phyloP scores from a whole-genome alignment of 345 rosid genomes.

The Corchorus olitorius region DNA sequence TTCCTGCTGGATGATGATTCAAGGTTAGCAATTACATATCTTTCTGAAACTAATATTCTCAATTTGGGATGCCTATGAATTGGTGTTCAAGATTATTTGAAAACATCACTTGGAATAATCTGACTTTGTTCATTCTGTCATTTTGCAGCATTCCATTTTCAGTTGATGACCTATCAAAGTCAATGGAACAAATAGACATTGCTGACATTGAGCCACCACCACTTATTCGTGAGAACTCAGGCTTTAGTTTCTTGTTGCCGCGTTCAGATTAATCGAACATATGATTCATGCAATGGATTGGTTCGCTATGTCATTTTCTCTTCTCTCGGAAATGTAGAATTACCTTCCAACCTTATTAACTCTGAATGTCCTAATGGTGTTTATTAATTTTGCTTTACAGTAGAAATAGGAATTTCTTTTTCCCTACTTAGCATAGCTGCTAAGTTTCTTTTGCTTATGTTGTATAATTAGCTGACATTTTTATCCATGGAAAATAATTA shows the following conservation, averaged over 20 bases:
- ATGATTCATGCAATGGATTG: slow-evolving; percentile 3
- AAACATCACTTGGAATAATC: neutral
- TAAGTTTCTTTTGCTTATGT: slow-evolving; percentile 20
- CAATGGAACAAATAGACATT: slow-evolving; percentile 89
- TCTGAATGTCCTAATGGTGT: slow-evolving; percentile 20
- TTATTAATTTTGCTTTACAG: slow-evolving; percentile 9
- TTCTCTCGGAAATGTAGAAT: slow-evolving; percentile 25
- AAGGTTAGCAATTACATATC: slow-evolving; percentile 41
- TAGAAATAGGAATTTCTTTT: slow-evolving; percentile 29
- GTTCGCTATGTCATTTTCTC: neutral
- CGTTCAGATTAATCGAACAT: slow-evolving; percentile 48
- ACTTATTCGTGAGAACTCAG: slow-evolving; percentile 82
- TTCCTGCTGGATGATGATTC: slow-evolving; percentile 96
- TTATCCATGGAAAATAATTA: slow-evolving; percentile 7
- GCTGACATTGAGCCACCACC: slow-evolving; percentile 88
- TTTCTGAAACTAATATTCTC: neutral
- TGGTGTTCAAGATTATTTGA: neutral
- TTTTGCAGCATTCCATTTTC: slow-evolving; percentile 92
- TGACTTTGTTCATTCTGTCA: neutral
- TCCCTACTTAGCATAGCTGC: slow-evolving; percentile 26
- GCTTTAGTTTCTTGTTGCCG: slow-evolving; percentile 89
- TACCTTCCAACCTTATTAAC: slow-evolving; percentile 18
- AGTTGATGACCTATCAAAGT: slow-evolving; percentile 91
- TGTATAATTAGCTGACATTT: slow-evolving; percentile 34
- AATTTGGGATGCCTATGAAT: slow-evolving; percentile 4